phyloP scores from a whole-genome alignment of 2,329 filamentous ascomycete species.

The Xylariaceae sp. region DNA sequence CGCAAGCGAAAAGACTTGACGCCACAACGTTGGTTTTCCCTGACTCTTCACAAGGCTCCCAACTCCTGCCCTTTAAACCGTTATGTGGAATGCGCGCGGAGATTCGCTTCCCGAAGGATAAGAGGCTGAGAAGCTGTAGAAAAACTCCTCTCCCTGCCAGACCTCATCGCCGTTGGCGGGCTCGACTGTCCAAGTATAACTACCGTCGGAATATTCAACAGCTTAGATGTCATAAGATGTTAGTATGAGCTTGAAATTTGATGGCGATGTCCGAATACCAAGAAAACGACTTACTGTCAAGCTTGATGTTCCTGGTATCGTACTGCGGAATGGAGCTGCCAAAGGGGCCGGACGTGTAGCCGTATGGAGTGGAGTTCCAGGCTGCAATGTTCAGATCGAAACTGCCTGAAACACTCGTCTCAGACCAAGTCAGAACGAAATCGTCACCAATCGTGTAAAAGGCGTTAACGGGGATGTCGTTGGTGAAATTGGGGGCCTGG shows the following conservation, averaged over 20 bases:
- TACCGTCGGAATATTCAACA: background rate
- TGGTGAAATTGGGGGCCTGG: background rate
- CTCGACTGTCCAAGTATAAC: background rate
- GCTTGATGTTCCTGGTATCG: background rate
- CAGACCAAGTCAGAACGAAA: constrained; percentile 2
- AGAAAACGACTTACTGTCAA: background rate
- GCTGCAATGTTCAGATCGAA: background rate
- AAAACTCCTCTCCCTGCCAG: background rate
- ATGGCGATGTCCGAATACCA: background rate
- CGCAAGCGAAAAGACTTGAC: too few relatives aligned
- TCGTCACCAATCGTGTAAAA: background rate
- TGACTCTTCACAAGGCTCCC: too few relatives aligned
- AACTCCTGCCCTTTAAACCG: background rate
- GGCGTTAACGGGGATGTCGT: constrained; percentile 6
- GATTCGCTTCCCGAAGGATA: background rate
- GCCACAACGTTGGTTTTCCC: too few relatives aligned
- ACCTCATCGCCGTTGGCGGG: background rate
- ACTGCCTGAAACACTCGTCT: background rate
- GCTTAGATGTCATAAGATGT: background rate
- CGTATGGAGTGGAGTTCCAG: background rate
- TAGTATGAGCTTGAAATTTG: background rate
- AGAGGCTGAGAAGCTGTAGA: background rate
- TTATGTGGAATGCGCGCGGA: background rate
- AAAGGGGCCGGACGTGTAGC: background rate
- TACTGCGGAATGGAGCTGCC: background rate